Evolutionary conservation across 2,329 filamentous ascomycete species (phyloP).

Genomic region (Hypoxylon sp.): DNA sequence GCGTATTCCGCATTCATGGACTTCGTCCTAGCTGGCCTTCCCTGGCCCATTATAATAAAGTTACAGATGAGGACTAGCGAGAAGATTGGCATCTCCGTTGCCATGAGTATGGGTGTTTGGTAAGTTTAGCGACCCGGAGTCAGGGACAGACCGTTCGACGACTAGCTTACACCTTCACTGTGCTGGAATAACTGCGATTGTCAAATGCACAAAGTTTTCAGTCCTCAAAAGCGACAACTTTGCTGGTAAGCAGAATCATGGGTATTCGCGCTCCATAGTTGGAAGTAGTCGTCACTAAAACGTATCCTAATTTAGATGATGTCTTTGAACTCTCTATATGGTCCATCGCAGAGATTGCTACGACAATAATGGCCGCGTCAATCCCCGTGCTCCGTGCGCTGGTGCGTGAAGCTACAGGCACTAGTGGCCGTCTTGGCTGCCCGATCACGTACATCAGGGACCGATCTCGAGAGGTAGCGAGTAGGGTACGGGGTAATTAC

Average conservation of each 20-base stretch:
- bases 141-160: neutral
- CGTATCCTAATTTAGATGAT: conserved; percentile 19
- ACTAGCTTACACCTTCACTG: conserved; percentile 19
- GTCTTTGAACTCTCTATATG: conserved; percentile 47
- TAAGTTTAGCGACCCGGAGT: conserved; percentile 28
- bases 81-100: conserved; percentile 54
- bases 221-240: conserved; percentile 31
- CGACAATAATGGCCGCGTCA: conserved; percentile 54
- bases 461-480: conserved; percentile 19
- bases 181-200: conserved; percentile 39
- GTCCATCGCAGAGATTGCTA: conserved; percentile 52
- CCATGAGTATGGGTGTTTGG: conserved; percentile 55
- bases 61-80: conserved; percentile 56
- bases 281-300: neutral
- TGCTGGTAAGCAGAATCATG: conserved; percentile 17
- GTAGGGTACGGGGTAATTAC: conserved; percentile 15
- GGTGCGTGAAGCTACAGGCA: conserved; percentile 41
- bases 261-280: neutral
- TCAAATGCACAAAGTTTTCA: conserved; percentile 37
- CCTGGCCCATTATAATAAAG: conserved; percentile 55
- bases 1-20: conserved; percentile 53
- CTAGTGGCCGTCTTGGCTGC: conserved; percentile 5
- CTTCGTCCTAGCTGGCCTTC: conserved; percentile 55
- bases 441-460: conserved; percentile 16
- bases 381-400: conserved; percentile 53